Evolutionary conservation across 192 early-diverging fungal genomes (phyloP).

Genomic region (Rhizoclosmatium sp.): DNA sequence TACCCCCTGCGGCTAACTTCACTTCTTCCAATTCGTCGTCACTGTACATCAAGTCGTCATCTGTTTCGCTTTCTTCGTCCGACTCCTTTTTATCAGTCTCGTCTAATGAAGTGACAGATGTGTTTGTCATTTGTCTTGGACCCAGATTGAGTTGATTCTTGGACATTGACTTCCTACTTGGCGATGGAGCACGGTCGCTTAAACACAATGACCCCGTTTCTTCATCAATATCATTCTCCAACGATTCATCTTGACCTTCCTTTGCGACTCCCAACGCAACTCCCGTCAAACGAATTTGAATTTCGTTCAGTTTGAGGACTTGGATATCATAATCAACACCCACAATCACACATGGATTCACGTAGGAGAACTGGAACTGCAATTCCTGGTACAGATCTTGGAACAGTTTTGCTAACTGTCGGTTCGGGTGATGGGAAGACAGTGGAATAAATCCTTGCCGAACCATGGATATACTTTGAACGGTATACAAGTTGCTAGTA

Average conservation of each 20-base stretch:
- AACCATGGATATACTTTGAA: slow-evolving; percentile 66
- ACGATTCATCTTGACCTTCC: slow-evolving; percentile 3
- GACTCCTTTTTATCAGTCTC: slow-evolving; percentile 6
- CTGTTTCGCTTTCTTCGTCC: slow-evolving; percentile 13
- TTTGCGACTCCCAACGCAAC: slow-evolving; percentile 61
- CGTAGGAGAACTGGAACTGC: slow-evolving; percentile 66
- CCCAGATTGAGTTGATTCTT: slow-evolving; percentile 8
- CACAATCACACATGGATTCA: slow-evolving; percentile 68
- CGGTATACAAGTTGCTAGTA: slow-evolving; percentile 35
- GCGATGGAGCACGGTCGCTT: neutral
- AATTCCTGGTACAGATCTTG: slow-evolving; percentile 71
- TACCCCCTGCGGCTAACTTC: neutral
- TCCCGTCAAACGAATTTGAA: slow-evolving; percentile 71
- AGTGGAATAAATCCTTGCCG: slow-evolving; percentile 66
- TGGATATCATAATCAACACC: slow-evolving; percentile 72
- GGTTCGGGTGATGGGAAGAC: slow-evolving; percentile 73
- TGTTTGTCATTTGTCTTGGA: slow-evolving; percentile 11
- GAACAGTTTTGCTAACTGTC: slow-evolving; percentile 74
- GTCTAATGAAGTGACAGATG: neutral
- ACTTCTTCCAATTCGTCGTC: slow-evolving; percentile 34
- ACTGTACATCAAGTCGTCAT: slow-evolving; percentile 11
- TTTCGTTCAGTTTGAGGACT: slow-evolving; percentile 63
- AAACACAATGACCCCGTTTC: neutral
- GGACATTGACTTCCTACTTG: slow-evolving; percentile 19
- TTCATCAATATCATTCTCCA: neutral